These are phyloP conservation scores for Bonia amplexicaulis DNA, from an alignment of 176 grass and related monocot genomes.

Conservation along the genomic window DNA sequence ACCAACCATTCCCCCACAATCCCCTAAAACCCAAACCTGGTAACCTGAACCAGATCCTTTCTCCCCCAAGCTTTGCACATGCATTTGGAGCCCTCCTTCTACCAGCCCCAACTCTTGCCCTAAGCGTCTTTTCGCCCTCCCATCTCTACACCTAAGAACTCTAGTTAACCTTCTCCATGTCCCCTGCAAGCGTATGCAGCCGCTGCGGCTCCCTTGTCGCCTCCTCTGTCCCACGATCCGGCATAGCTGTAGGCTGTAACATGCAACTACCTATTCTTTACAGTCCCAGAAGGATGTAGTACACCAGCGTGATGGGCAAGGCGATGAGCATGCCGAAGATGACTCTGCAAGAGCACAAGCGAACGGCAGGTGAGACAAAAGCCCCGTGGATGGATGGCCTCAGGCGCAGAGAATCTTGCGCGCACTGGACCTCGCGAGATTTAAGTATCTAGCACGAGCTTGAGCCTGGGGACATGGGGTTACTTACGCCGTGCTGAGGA, in stretches of 20 bases:
- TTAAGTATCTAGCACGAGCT: neutral
- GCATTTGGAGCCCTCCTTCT: neutral
- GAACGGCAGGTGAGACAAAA: slow-evolving; percentile 31
- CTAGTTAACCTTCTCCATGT: slow-evolving; percentile 15
- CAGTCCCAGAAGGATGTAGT: slow-evolving; percentile 86
- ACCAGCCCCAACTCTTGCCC: neutral
- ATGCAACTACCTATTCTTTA: slow-evolving; percentile 10
- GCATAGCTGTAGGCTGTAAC: neutral
- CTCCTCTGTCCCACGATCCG: slow-evolving; percentile 24
- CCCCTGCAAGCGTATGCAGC: neutral
- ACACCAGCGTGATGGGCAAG: slow-evolving; percentile 85
- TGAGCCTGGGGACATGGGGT: neutral
- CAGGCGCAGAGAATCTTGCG: neutral
- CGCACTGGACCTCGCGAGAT: neutral
- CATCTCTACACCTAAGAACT: slow-evolving; percentile 38
- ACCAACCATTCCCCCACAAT: neutral
- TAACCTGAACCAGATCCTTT: slow-evolving; percentile 13
- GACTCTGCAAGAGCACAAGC: slow-evolving; percentile 47
- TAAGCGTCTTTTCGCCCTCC: neutral
- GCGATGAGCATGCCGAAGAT: slow-evolving; percentile 97
- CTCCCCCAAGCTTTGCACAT: neutral
- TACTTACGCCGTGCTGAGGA: slow-evolving; percentile 92
- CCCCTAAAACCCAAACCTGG: slow-evolving; percentile 11
- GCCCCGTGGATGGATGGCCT: neutral
- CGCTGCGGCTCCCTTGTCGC: slow-evolving; percentile 14